phyloP scores from a whole-genome alignment of 345 rosid species.

The Rhodomyrtus tomentosa region DNA sequence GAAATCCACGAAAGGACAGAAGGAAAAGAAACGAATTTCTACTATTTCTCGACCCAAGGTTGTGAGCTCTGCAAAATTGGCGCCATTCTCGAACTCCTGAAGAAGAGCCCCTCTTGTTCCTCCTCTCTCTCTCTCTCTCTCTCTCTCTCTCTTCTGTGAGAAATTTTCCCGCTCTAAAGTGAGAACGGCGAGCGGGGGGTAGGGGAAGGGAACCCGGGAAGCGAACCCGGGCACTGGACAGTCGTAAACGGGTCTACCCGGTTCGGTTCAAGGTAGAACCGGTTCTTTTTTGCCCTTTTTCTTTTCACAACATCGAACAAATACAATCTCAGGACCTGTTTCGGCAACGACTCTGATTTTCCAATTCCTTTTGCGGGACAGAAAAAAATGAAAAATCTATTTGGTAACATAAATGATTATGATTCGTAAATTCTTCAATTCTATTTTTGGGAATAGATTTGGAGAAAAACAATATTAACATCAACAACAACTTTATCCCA shows the following conservation, averaged over 20 bases:
- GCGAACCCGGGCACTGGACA: too few species aligned
- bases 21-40: not conserved
- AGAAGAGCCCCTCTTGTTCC: not conserved
- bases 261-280: not conserved
- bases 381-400: too few species aligned
- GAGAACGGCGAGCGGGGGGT: not conserved
- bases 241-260: not conserved
- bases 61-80: slow-evolving; percentile 75
- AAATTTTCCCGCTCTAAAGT: not conserved
- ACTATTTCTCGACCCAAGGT: slow-evolving; percentile 98
- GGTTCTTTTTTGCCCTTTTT: not conserved
- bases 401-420: too few species aligned
- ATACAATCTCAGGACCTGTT: too few species aligned
- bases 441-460: too few species aligned
- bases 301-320: not conserved
- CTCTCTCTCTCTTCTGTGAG: not conserved
- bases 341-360: too few species aligned
- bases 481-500: too few species aligned
- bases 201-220: not conserved
- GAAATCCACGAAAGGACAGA: not conserved
- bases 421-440: too few species aligned
- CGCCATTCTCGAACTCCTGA: slow-evolving; percentile 36
- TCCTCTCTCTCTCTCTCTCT: not conserved
- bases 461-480: too few species aligned
- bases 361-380: too few species aligned